These are phyloP conservation scores for Fusarium guadeloupense DNA, from an alignment of 2,329 filamentous ascomycete species.

Conservation along the genomic window DNA sequence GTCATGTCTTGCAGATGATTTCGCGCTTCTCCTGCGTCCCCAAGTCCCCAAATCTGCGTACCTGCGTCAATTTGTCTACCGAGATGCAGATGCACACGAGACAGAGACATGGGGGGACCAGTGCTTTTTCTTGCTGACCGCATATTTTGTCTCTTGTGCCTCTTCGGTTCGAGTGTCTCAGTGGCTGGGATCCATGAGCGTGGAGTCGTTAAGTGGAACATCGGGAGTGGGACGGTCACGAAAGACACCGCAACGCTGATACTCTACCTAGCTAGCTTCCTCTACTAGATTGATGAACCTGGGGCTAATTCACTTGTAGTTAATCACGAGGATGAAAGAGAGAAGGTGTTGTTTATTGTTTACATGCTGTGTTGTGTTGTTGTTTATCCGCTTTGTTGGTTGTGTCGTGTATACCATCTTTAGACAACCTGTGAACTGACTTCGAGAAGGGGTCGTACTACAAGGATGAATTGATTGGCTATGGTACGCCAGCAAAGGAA, in stretches of 20 bases:
- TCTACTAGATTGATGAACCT: slow-evolving; percentile 14
- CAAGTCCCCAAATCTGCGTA: slow-evolving; percentile 28
- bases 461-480: slow-evolving; percentile 24
- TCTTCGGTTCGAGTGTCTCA: slow-evolving; percentile 7
- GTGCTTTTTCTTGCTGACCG: slow-evolving; percentile 20
- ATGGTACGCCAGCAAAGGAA: slow-evolving; percentile 12
- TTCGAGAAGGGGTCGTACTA: slow-evolving; percentile 21
- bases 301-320: background rate
- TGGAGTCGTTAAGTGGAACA: slow-evolving; percentile 40
- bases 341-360: slow-evolving; percentile 2
- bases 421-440: slow-evolving; percentile 14
- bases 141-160: slow-evolving; percentile 6
- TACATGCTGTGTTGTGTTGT: slow-evolving; percentile 3
- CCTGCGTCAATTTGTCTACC: slow-evolving; percentile 28
- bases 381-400: background rate
- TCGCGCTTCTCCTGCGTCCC: slow-evolving; percentile 25
- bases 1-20: slow-evolving; percentile 37
- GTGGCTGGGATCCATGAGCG: slow-evolving; percentile 27
- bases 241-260: slow-evolving; percentile 32
- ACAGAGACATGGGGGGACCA: slow-evolving; percentile 5
- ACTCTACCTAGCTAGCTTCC: slow-evolving; percentile 2
- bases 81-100: slow-evolving; percentile 16
- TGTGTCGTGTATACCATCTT: too few species aligned
- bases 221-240: slow-evolving; percentile 35
- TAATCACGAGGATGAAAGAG: background rate